Conservation (phyloP, 179 eudicot species). For the Drosera spatulata region DNA sequence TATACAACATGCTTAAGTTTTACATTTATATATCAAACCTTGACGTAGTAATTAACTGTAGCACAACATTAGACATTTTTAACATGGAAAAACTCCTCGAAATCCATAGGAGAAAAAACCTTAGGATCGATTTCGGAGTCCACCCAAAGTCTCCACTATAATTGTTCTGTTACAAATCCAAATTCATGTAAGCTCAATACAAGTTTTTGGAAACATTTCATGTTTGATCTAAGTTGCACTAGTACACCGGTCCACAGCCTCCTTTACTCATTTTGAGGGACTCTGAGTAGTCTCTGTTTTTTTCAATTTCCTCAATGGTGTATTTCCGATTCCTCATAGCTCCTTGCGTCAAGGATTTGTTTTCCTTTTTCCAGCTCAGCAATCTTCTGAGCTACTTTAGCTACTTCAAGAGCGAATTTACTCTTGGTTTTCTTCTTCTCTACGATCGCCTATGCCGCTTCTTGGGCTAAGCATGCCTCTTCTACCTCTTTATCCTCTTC, state of each 20-base stretch:
- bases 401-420: constrained; percentile 32
- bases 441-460: constrained; percentile 25
- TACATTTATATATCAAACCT: too few species aligned
- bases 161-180: too few species aligned
- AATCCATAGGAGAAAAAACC: too few species aligned
- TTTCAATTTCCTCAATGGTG: constrained; percentile 43
- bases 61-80: too few species aligned
- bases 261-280: constrained; percentile 36
- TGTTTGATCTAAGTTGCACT: neutral
- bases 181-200: too few species aligned
- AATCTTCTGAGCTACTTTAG: constrained; percentile 31
- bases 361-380: constrained; percentile 37
- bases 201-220: neutral
- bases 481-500: constrained; percentile 25
- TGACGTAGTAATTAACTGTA: too few species aligned
- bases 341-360: constrained; percentile 5
- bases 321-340: constrained; percentile 23
- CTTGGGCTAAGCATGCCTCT: constrained; percentile 24
- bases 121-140: too few species aligned
- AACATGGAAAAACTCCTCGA: too few species aligned
- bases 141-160: too few species aligned
- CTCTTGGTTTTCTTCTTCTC: constrained; percentile 34
- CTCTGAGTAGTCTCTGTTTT: constrained; percentile 25
- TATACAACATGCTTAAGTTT: too few species aligned
- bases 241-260: constrained; percentile 1